phyloP scores from a whole-genome alignment of 768 basidiomycete genomes.

The Mycena floridula region DNA sequence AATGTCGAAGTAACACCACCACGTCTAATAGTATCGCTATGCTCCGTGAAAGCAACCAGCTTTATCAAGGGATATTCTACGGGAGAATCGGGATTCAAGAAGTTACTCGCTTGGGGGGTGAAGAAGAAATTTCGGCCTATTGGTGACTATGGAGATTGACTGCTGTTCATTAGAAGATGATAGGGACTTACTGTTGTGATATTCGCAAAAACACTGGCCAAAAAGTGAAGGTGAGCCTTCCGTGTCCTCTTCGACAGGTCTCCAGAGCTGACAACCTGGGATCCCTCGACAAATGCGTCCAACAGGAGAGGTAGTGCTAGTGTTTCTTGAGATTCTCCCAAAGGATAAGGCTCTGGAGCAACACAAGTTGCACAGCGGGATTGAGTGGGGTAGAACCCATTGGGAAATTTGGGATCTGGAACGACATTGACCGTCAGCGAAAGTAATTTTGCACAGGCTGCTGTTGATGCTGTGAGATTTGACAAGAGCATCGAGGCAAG shows the following conservation, averaged over 20 bases:
- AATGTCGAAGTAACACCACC: conserved; percentile 84
- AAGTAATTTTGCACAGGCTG: conserved; percentile 59
- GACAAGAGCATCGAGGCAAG: conserved; percentile 96
- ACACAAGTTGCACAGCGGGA: conserved; percentile 79
- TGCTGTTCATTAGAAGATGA: no score
- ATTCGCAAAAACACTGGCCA: conserved; percentile 93
- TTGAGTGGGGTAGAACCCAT: conserved; percentile 63
- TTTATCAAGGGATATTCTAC: conserved; percentile 81
- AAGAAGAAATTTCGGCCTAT: conserved; percentile 78
- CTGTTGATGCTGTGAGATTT: conserved; percentile 78
- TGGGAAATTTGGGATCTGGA: conserved; percentile 37
- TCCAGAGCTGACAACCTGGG: conserved; percentile 41
- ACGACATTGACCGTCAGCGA: conserved; percentile 63
- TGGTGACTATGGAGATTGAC: conserved; percentile 46
- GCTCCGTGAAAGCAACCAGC: conserved; percentile 84
- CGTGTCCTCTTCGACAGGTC: conserved; percentile 44
- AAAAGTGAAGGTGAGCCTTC: conserved; percentile 84
- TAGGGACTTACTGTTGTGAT: conserved; percentile 61
- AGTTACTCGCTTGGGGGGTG: conserved; percentile 53
- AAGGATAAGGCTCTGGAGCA: conserved; percentile 66
- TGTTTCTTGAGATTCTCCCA: conserved; percentile 44
- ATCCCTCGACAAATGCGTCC: conserved; percentile 82
- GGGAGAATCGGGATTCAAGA: conserved; percentile 32
- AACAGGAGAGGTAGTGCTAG: conserved; percentile 76
- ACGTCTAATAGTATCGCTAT: conserved; percentile 78